Conservation (phyloP, 192 early-diverging fungal genomes). For the Backusella macrospora region DNA sequence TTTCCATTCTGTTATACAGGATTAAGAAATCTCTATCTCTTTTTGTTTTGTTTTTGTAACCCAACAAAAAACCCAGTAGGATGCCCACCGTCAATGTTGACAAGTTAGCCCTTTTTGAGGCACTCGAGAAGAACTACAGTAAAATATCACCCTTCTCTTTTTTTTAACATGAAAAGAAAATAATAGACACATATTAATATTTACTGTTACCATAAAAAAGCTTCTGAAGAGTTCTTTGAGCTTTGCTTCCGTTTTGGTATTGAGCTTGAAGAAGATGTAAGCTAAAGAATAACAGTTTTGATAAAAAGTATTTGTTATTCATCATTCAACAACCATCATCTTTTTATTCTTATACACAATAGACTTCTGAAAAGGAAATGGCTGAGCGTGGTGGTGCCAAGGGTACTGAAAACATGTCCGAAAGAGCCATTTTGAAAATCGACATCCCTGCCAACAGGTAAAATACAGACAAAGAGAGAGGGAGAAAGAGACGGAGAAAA, state of each 20-base stretch:
- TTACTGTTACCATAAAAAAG: slow-evolving; percentile 35
- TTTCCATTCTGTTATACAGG: background rate
- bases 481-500: slow-evolving; percentile 51
- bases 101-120: slow-evolving; percentile 82
- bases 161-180: slow-evolving; percentile 1
- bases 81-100: slow-evolving; percentile 98
- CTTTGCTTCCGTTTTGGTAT: slow-evolving; percentile 99
- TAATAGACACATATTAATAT: slow-evolving; percentile 3
- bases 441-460: slow-evolving; percentile 97
- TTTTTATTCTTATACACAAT: background rate
- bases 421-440: slow-evolving; percentile 88
- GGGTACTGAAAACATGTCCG: slow-evolving; percentile 61
- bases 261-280: slow-evolving; percentile 96
- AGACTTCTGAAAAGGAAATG: slow-evolving; percentile 85
- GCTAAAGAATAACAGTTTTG: slow-evolving; percentile 7
- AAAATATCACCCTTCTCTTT: slow-evolving; percentile 26
- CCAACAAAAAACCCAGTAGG: slow-evolving; percentile 14
- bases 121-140: slow-evolving; percentile 82
- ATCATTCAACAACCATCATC: slow-evolving; percentile 9
- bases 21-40: background rate
- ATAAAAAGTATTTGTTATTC: slow-evolving; percentile 1
- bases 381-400: slow-evolving; percentile 65
- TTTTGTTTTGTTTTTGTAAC: slow-evolving; percentile 16
- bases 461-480: background rate
- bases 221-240: slow-evolving; percentile 90